Evolutionary conservation across 495 filamentous ascomycete genomes (phyloP).

Genomic region (Penicillium fimorum): DNA sequence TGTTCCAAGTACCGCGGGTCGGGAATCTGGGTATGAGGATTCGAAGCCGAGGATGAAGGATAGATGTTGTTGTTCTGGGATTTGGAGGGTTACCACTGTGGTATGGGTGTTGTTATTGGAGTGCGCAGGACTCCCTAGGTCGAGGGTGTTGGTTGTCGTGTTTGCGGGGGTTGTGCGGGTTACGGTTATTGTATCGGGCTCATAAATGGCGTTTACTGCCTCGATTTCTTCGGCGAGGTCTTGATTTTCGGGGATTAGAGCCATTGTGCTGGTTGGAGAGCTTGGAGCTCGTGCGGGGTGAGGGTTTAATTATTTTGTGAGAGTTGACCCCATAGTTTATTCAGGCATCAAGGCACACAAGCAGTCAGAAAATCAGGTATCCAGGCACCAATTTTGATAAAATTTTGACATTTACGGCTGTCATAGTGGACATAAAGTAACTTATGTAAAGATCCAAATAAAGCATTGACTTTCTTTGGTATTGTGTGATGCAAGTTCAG

Average conservation of each 20-base stretch:
- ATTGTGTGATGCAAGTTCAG: no score
- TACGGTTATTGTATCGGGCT: conserved; percentile 57
- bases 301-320: conserved; percentile 11
- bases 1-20: conserved; percentile 68
- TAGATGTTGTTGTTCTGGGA: conserved; percentile 43
- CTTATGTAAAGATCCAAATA: no score
- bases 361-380: no score
- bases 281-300: conserved; percentile 5
- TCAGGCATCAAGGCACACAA: conserved; percentile 11
- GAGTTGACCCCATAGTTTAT: conserved; percentile 15
- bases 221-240: conserved; percentile 81
- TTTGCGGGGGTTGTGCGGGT: conserved; percentile 38
- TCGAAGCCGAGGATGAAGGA: conserved; percentile 68
- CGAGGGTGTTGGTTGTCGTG: conserved; percentile 40
- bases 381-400: not conserved
- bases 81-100: conserved; percentile 37
- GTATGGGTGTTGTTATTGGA: conserved; percentile 25
- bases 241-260: conserved; percentile 38
- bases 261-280: conserved; percentile 20
- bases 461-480: no score
- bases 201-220: conserved; percentile 93
- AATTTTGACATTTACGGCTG: no score
- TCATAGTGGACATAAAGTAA: no score
- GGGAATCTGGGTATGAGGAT: conserved; percentile 65
- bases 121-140: conserved; percentile 28